Evolutionary conservation across 2,329 filamentous ascomycete species (phyloP).

Genomic region (Ascochyta clinopodiicola): DNA sequence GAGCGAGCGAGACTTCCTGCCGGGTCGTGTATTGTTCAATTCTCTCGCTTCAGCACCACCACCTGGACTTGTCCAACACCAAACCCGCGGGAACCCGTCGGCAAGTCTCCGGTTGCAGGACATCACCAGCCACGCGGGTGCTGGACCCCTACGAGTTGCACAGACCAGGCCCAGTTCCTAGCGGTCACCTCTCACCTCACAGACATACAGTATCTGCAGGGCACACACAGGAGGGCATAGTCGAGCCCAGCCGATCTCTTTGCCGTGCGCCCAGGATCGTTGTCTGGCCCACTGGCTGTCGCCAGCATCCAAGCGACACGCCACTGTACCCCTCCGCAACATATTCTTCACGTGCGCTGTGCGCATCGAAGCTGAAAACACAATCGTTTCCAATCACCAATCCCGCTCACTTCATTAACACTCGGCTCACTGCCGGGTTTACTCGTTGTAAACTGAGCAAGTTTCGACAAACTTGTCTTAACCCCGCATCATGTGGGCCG

Average conservation of each 20-base stretch:
- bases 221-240: conserved; percentile 19
- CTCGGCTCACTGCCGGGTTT: conserved; percentile 26
- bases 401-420: conserved; percentile 24
- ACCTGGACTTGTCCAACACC: conserved; percentile 21
- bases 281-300: conserved; percentile 21
- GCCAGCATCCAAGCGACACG: conserved; percentile 26
- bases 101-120: conserved; percentile 25
- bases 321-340: conserved; percentile 36
- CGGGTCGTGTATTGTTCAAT: conserved; percentile 5
- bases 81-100: conserved; percentile 26
- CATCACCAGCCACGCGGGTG: conserved; percentile 28
- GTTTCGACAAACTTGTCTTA: conserved; percentile 30
- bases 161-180: conserved; percentile 24
- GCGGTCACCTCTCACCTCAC: conserved; percentile 18
- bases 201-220: conserved; percentile 6
- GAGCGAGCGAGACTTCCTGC: conserved; percentile 10
- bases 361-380: conserved; percentile 25
- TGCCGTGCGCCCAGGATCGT: conserved; percentile 27
- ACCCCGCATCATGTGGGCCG: conserved; percentile 61
- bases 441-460: conserved; percentile 37
- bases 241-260: conserved; percentile 33
- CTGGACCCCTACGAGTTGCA: conserved; percentile 31
- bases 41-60: conserved; percentile 21
- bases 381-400: conserved; percentile 23
- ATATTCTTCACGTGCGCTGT: conserved; percentile 36